Percentiles rank a stretch among this genome's conserved stretches.
Conservation (phyloP, 129 eudicot species). For the Silybum marianum region DNA sequence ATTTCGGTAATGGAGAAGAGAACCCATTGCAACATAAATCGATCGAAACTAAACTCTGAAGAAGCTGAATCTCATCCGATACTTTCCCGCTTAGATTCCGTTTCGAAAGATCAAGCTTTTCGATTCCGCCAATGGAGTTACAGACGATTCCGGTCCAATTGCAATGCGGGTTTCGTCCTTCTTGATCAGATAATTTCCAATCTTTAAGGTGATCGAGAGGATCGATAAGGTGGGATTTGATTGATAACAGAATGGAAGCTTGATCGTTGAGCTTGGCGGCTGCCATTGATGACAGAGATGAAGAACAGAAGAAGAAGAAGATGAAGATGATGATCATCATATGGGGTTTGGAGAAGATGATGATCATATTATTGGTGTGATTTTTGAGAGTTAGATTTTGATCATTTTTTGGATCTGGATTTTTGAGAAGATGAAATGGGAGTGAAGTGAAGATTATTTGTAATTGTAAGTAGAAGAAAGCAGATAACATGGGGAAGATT, state of each 20-base stretch:
- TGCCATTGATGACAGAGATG: conserved; percentile 31
- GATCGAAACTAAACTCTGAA: conserved; percentile 46
- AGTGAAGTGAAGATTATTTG: conserved; percentile 22
- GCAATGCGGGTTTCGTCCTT: conserved; percentile 46
- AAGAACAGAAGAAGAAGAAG: conserved; percentile 35
- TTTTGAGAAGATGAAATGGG: conserved; percentile 25
- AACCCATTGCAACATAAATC: conserved; percentile 77
- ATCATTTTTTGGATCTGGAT: conserved; percentile 41
- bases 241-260: conserved; percentile 51
- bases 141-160: conserved; percentile 83
- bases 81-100: conserved; percentile 70
- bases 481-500: conserved; percentile 54
- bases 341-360: conserved; percentile 22
- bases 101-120: conserved; percentile 67
- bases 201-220: conserved; percentile 62
- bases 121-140: conserved; percentile 55
- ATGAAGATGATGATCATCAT: conserved; percentile 22
- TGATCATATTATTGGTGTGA: neutral
- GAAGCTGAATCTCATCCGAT: conserved; percentile 50
- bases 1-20: conserved; percentile 60
- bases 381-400: conserved; percentile 24
- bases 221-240: conserved; percentile 62
- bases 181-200: conserved; percentile 50
- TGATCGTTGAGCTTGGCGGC: conserved; percentile 38
- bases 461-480: conserved; percentile 25